These are phyloP conservation scores for Alternaria triticina DNA, from an alignment of 2,329 filamentous ascomycete species.

Conservation along the genomic window DNA sequence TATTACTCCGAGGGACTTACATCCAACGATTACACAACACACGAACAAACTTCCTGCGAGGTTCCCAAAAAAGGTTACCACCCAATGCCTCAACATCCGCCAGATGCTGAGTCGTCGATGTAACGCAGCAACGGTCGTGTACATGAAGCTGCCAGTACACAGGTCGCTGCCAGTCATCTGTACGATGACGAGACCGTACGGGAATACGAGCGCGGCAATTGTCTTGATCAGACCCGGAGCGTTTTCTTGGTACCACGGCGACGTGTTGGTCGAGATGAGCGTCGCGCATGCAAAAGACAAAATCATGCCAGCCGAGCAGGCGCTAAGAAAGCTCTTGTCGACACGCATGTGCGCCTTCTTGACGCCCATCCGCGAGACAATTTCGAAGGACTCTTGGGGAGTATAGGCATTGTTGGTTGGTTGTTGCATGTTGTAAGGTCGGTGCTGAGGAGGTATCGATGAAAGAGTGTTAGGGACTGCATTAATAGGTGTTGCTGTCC, in stretches of 20 bases:
- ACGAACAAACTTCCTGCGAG: constrained; percentile 58
- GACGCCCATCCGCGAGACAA: constrained; percentile 58
- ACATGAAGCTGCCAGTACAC: constrained; percentile 37
- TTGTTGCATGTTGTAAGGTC: not conserved
- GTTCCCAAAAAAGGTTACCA: constrained; percentile 58
- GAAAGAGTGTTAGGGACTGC: not conserved
- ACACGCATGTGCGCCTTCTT: constrained; percentile 60
- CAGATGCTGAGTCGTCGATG: constrained; percentile 37
- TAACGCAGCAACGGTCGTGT: constrained; percentile 22
- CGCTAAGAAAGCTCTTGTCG: constrained; percentile 61
- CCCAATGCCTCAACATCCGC: constrained; percentile 52
- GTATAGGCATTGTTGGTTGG: constrained; percentile 50
- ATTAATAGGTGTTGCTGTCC: constrained; percentile 2
- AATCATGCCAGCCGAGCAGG: constrained; percentile 60
- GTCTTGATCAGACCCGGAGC: constrained; percentile 37
- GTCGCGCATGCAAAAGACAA: constrained; percentile 54
- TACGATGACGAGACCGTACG: constrained; percentile 42
- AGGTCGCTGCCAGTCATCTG: constrained; percentile 44
- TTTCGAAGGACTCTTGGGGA: constrained; percentile 58
- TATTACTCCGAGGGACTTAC: constrained; percentile 33
- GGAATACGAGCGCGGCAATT: constrained; percentile 43
- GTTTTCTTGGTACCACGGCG: constrained; percentile 20
- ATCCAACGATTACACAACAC: constrained; percentile 57
- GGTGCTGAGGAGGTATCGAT: not conserved
- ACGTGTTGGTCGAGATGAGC: constrained; percentile 15